Conservation (phyloP, 768 basidiomycete genomes). For the Flagelloscypha sp. region DNA sequence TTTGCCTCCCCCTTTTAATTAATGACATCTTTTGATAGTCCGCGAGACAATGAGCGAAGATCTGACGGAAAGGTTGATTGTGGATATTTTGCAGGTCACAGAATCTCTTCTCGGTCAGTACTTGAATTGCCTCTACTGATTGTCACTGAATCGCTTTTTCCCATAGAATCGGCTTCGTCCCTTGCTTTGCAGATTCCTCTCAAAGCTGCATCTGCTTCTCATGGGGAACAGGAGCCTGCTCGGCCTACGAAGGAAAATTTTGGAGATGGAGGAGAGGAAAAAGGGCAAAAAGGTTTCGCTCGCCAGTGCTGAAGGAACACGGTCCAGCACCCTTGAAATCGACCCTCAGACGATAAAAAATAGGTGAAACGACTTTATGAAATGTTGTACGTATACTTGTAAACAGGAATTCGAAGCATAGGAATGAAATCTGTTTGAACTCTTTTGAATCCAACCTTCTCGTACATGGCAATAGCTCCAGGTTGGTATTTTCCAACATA, state of each 20-base stretch:
- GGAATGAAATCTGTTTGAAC: no score
- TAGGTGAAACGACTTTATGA: no score
- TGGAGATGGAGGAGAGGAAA: constrained; percentile 17
- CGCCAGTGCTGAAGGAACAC: constrained; percentile 38
- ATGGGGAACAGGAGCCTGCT: constrained; percentile 27
- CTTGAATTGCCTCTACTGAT: background rate
- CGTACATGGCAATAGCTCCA: no score
- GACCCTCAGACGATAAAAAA: no score
- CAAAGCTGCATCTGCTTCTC: background rate
- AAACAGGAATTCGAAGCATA: no score
- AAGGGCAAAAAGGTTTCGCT: constrained; percentile 27
- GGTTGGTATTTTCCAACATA: no score
- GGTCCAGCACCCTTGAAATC: no score
- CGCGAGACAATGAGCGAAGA: constrained; percentile 50
- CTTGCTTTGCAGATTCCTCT: constrained; percentile 3
- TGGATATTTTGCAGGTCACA: constrained; percentile 41
- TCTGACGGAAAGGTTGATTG: constrained; percentile 38
- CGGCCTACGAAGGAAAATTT: constrained; percentile 35
- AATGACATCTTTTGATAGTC: constrained; percentile 29
- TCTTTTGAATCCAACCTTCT: no score
- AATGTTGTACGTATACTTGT: no score
- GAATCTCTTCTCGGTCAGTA: constrained; percentile 38
- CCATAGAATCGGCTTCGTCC: constrained; percentile 15
- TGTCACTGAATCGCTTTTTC: background rate
- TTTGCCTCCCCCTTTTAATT: constrained; percentile 15